Evolutionary conservation across 1,284 basidiomycete genomes (phyloP).

Genomic region (Wallemia ichthyophaga): DNA sequence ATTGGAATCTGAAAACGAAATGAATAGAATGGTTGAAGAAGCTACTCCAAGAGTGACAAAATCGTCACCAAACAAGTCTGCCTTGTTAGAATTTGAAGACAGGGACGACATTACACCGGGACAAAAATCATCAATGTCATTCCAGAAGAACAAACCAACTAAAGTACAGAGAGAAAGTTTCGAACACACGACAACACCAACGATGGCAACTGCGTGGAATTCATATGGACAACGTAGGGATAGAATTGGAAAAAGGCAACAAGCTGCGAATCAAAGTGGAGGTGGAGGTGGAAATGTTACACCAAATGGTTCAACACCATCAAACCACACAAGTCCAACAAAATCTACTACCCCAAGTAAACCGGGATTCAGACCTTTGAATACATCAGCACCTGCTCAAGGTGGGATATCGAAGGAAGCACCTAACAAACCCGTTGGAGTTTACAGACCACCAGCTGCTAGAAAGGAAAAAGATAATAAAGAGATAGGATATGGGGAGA

Average conservation of each 20-base stretch:
- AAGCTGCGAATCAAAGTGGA: neutral
- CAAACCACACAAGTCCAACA: no score
- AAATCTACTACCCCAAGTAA: neutral
- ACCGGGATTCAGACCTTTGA: neutral
- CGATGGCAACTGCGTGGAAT: neutral
- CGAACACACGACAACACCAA: neutral
- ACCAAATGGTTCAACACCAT: no score
- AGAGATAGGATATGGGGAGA: neutral
- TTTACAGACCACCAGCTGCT: neutral
- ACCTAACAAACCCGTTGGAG: neutral
- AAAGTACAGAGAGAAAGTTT: neutral
- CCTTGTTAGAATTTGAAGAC: neutral
- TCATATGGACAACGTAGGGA: neutral
- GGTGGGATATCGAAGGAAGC: neutral
- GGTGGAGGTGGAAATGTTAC: no score
- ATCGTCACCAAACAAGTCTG: neutral
- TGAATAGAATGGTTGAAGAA: neutral
- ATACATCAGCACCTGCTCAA: neutral
- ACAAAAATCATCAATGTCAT: neutral
- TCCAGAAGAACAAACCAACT: neutral
- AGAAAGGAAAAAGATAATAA: neutral
- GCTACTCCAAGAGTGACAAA: neutral
- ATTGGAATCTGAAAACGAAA: slow-evolving; percentile 3
- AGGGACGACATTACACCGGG: neutral
- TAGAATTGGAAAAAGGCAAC: neutral